Evolutionary conservation across 345 rosid species (phyloP).

Genomic region (Lepidium didymum): DNA sequence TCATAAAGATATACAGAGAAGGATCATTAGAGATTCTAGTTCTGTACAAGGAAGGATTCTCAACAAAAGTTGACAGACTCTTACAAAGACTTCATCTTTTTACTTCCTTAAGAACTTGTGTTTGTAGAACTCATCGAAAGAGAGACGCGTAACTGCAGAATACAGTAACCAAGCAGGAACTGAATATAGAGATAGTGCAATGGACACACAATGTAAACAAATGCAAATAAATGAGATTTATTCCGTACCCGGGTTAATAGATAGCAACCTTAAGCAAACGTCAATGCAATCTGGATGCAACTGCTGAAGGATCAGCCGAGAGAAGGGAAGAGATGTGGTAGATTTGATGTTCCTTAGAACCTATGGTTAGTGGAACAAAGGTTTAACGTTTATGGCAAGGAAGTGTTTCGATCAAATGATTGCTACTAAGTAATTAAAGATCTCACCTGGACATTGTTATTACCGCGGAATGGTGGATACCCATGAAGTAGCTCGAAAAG

Average conservation of each 20-base stretch:
- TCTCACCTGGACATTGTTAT: slow-evolving; percentile 57
- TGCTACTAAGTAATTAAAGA: background rate
- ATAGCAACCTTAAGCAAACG: slow-evolving; percentile 54
- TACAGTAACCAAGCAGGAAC: background rate
- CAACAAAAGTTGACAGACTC: background rate
- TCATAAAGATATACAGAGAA: background rate
- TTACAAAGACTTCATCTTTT: background rate
- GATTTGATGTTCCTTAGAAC: slow-evolving; percentile 44
- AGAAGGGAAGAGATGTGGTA: slow-evolving; percentile 48
- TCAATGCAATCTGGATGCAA: slow-evolving; percentile 59
- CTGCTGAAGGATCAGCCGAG: slow-evolving; percentile 32
- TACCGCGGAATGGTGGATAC: slow-evolving; percentile 51
- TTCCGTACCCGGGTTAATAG: slow-evolving; percentile 46
- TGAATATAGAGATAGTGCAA: background rate
- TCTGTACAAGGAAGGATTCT: background rate
- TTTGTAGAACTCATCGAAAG: slow-evolving; percentile 41
- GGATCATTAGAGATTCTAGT: background rate
- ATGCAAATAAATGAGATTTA: background rate
- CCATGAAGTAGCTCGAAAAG: slow-evolving; percentile 73
- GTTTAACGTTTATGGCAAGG: background rate
- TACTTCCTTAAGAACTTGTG: slow-evolving; percentile 33
- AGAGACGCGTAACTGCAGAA: slow-evolving; percentile 38
- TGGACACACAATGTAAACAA: background rate
- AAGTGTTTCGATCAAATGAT: background rate
- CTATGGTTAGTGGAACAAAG: slow-evolving; percentile 8